Base-by-base conservation (phyloP, 129 eudicot genomes). In the Tanacetum coccineum region DNA sequence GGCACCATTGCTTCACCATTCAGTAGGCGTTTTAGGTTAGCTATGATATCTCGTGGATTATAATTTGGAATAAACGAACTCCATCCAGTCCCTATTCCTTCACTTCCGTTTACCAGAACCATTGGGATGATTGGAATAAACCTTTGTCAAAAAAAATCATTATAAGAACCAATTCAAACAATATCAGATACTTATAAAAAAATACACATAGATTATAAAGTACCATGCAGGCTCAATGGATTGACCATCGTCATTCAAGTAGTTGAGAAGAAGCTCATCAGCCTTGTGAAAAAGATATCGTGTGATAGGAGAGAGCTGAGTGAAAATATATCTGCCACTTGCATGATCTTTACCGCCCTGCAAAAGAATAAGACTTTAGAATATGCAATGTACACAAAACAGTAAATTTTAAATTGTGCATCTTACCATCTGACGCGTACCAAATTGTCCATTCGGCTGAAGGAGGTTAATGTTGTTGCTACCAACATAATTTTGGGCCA, bases 331-430 rank as follows among this genome's bases (percentile, higher is more conserved):
- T 71, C 98, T 83, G 42, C 95, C 77, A 79, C 98, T 93, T 13
- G 98, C 98, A 86, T 89, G 96, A 71, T 93, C 96, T 76, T 93
- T 93, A 14, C 98, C 98, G 47, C 98, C 98, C 98, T 93, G 75
- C 54, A 65, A 67, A 39, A 18, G 40, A 28, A 22, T 13, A 8
- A 8, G 42, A 36, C 19, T 20, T 3, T 20, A 4, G 4, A 7
- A 19, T 54, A 10, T 71, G 5, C 18, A 10, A 30, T 44, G 32
- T 22, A 17, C 59, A 6, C 17, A 36, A 36, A 15, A 30, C 15
- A 61, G 13, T 11, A 1, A 15, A 61, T 20, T 25, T 12, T 28
- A 17, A 7, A 8, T 15, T 6, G 42, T 36, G 1, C 8, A 15
- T n/a, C 85, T 78, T 26, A 86, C 98, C 95, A 78, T 82, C 62